Evolutionary conservation across 2,329 filamentous ascomycete genomes (phyloP), one percentile per base, ranked within the genome.

Genomic region (Aureobasidium namibiae): DNA sequence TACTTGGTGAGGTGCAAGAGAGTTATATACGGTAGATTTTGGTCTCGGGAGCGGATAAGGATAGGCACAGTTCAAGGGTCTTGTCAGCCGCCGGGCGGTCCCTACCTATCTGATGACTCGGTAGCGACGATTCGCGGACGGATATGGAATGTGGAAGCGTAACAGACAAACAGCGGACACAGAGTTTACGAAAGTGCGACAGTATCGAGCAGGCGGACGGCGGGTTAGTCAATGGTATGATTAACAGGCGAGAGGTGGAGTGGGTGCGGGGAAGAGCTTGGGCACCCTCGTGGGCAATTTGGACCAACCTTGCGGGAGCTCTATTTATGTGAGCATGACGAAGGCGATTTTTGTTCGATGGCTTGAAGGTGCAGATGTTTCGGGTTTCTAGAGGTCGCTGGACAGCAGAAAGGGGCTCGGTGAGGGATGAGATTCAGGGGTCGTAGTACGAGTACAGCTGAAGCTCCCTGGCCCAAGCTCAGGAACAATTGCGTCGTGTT

Each of bases 141-240:
- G 23, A 39, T 18, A 2, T 13, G 31, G 45, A 14, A 49, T 34
- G 45, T 34, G 13, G 18, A 49, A 34, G 45, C 45, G 45, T 23
- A 29, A 4, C 18, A 38, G 10, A 10, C 7, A 11, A n/a, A 8
- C 8, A 9, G 10, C 13, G 13, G 16, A 7, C 4, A 29, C 36
- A 36, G 23, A 54, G 6, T 33, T 54, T 23, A 10, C 29, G 21
- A n/a, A 23, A n/a, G 29, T 29, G 29, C n/a, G n/a, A 31, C 9
- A 13, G 48, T 52, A 52, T 52, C 21, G n/a, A 38, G 4, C 1
- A 42, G 26, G 33, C 18, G 33, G 31, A 38, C 54, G 54, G 54
- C 54, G 54, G 42, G 41, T 57, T 57, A 48, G 36, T 46, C 54
- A 57, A 39, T 18, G 16, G 42, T 31, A 57, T 57, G 54, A 57